Evolutionary conservation across 2,329 filamentous ascomycete genomes (phyloP).

Genomic region (Tolypocladium endophyticum): DNA sequence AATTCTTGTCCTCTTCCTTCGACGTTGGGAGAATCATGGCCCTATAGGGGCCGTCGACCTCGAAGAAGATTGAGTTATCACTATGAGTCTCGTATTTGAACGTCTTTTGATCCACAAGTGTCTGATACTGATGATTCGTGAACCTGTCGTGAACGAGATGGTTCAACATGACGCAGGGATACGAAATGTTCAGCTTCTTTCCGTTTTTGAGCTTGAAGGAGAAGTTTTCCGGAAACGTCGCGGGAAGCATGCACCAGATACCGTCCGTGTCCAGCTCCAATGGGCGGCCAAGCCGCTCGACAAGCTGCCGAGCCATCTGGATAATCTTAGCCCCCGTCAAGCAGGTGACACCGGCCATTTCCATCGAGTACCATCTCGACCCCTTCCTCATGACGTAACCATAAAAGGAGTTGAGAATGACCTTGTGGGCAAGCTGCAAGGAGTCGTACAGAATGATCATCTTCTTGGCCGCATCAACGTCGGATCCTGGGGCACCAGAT

Average conservation of each 20-base stretch:
- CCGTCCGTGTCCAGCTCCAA: slow-evolving; percentile 95
- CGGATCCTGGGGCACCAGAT: slow-evolving; percentile 61
- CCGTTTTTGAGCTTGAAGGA: slow-evolving; percentile 88
- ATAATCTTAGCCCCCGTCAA: slow-evolving; percentile 94
- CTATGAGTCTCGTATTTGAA: slow-evolving; percentile 95
- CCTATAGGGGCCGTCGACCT: slow-evolving; percentile 94
- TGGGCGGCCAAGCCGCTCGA: slow-evolving; percentile 85
- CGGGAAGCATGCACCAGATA: slow-evolving; percentile 99
- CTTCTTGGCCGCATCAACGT: slow-evolving; percentile 93
- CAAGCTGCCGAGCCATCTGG: slow-evolving; percentile 85
- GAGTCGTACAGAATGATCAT: slow-evolving; percentile 98
- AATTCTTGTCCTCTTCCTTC: slow-evolving; percentile 97
- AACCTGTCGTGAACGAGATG: slow-evolving; percentile 91
- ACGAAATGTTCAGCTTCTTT: slow-evolving; percentile 93
- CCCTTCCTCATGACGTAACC: slow-evolving; percentile 99
- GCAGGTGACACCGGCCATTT: slow-evolving; percentile 98
- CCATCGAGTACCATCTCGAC: slow-evolving; percentile 97
- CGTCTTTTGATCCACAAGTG: slow-evolving; percentile 63
- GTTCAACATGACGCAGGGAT: slow-evolving; percentile 98
- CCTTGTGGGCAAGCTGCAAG: slow-evolving; percentile 92
- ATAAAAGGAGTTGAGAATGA: slow-evolving; percentile 98
- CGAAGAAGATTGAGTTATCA: slow-evolving; percentile 99
- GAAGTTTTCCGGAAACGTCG: slow-evolving; percentile 94
- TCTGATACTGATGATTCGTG: slow-evolving; percentile 97
- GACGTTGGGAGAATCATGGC: slow-evolving; percentile 97